Conservation (phyloP, 1,139 yeast species). For the Candida sanyaensis region DNA sequence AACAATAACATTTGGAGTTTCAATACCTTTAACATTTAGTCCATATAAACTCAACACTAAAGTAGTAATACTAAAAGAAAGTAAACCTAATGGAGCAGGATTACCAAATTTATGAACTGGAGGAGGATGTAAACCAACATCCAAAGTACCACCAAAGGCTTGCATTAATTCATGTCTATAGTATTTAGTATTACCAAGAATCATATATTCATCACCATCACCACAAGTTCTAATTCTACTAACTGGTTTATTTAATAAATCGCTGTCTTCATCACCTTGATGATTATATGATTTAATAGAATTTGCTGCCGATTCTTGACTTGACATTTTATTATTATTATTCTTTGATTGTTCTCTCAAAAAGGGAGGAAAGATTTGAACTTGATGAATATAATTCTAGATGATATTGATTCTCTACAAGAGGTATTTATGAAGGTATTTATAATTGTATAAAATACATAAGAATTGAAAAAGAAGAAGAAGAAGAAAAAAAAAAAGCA, state of each 20-base stretch:
- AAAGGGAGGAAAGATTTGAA: too few species aligned
- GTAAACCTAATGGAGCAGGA: slow-evolving; percentile 59
- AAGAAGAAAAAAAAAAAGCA: too few species aligned
- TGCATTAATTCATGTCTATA: slow-evolving; percentile 38
- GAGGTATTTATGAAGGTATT: too few species aligned
- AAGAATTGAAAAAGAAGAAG: too few species aligned
- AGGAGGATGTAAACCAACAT: slow-evolving; percentile 26
- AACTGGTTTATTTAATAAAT: slow-evolving; percentile 5
- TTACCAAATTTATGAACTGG: slow-evolving; percentile 41
- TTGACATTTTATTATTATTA: not conserved
- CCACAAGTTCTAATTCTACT: slow-evolving; percentile 21
- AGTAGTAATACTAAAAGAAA: slow-evolving; percentile 49
- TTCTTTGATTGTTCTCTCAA: too few species aligned
- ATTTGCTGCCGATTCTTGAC: not conserved
- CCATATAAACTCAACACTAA: slow-evolving; percentile 41
- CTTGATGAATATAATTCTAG: too few species aligned
- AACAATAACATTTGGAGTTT: slow-evolving; percentile 35
- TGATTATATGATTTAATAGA: not conserved
- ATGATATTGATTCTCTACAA: too few species aligned
- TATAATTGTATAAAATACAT: too few species aligned
- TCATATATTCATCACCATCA: slow-evolving; percentile 25
- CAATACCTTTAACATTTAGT: slow-evolving; percentile 35
- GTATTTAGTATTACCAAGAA: slow-evolving; percentile 34
- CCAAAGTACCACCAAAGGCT: slow-evolving; percentile 27
- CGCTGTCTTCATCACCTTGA: not conserved